A percentile compares a stretch with the other conserved stretches of the same genome.
phyloP scores from a whole-genome alignment of 1,284 basidiomycete genomes.

The Lentinus polychrous region DNA sequence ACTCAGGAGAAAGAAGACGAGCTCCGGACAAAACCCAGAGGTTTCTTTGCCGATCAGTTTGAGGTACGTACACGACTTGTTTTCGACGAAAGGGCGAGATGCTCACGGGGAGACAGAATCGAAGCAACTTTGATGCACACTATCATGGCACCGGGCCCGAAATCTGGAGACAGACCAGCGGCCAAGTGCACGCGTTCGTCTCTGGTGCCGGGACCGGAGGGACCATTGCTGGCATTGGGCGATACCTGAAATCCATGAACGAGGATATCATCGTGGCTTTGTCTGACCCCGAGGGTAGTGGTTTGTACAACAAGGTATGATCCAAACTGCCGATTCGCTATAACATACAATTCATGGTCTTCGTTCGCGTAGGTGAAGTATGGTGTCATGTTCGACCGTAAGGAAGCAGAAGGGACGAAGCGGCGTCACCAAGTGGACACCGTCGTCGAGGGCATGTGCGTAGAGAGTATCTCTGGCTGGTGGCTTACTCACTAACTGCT shows the following conservation, averaged over 20 bases:
- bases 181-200: constrained; percentile 81
- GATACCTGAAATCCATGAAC: constrained; percentile 71
- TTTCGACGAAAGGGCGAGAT: no score
- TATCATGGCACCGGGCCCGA: constrained; percentile 90
- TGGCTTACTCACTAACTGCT: neutral
- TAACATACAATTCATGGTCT: neutral
- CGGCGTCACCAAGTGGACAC: constrained; percentile 92
- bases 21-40: constrained; percentile 46
- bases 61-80: no score
- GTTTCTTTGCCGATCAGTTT: constrained; percentile 94
- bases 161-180: constrained; percentile 90
- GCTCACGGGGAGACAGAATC: constrained; percentile 46
- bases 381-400: constrained; percentile 91
- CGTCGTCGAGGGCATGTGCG: constrained; percentile 81
- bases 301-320: constrained; percentile 85
- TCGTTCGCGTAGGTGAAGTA: constrained; percentile 64
- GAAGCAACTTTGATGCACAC: constrained; percentile 88
- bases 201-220: constrained; percentile 97
- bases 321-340: neutral
- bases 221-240: constrained; percentile 84
- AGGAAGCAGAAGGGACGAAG: constrained; percentile 93
- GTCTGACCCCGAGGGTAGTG: constrained; percentile 92
- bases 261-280: constrained; percentile 66
- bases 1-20: constrained; percentile 35
- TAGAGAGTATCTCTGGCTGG: constrained; percentile 10